Evolutionary conservation across 345 rosid species (phyloP).

Genomic region (Acer yangbiense): DNA sequence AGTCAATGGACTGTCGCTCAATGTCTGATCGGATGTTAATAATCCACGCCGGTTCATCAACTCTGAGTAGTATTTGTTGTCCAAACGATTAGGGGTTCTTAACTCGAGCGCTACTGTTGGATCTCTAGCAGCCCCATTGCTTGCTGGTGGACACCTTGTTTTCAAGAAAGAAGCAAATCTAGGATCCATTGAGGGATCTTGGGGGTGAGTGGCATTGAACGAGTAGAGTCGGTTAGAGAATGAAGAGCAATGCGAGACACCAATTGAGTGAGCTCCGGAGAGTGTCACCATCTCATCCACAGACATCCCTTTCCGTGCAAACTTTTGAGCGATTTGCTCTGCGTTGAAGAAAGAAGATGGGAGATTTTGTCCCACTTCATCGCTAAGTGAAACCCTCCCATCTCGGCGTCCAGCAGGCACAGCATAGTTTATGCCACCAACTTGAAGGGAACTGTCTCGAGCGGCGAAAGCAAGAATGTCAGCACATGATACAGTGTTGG

Average conservation of each 20-base stretch:
- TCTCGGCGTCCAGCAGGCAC: constrained; percentile 49
- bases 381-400: constrained; percentile 32
- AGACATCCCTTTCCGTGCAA: constrained; percentile 38
- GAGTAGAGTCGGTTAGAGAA: constrained; percentile 40
- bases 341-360: constrained; percentile 33
- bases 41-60: constrained; percentile 32
- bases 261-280: constrained; percentile 52
- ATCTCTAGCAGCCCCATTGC: neutral
- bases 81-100: constrained; percentile 31
- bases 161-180: constrained; percentile 36
- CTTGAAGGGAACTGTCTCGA: constrained; percentile 38
- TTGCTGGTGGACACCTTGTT: constrained; percentile 35
- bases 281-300: constrained; percentile 54
- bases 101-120: constrained; percentile 26
- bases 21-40: constrained; percentile 41
- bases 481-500: constrained; percentile 48
- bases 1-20: constrained; percentile 31
- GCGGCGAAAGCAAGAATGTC: constrained; percentile 62
- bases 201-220: constrained; percentile 35
- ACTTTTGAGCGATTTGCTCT: constrained; percentile 27
- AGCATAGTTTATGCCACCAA: constrained; percentile 38
- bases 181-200: constrained; percentile 41
- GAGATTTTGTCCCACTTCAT: constrained; percentile 30
- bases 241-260: constrained; percentile 43
- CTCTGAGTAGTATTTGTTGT: constrained; percentile 43